A percentile compares a stretch with the other conserved stretches of the same genome.
phyloP scores from a whole-genome alignment of 1,284 basidiomycete genomes.

The Gymnopus androsaceus region DNA sequence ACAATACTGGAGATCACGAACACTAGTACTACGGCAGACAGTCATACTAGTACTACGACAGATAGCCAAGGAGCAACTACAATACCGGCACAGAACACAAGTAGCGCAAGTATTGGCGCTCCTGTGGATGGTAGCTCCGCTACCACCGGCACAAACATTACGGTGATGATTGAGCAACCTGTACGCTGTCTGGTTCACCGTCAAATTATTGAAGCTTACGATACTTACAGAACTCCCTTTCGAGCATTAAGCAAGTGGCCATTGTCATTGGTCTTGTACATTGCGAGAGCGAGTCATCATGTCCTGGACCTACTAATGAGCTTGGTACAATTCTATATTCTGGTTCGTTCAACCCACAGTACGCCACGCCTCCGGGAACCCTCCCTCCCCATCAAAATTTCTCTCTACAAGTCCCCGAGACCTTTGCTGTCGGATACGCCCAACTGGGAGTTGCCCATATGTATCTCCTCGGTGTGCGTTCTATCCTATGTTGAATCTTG shows the following conservation, averaged over 20 bases:
- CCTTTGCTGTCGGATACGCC: slow-evolving; percentile 32
- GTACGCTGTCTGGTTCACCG: not conserved
- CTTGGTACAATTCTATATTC: slow-evolving; percentile 47
- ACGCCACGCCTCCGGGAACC: slow-evolving; percentile 22
- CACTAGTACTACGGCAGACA: not conserved
- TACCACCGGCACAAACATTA: slow-evolving; percentile 1
- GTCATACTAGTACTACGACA: too few species aligned
- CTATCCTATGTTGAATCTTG: too few species aligned
- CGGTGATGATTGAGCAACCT: slow-evolving; percentile 7
- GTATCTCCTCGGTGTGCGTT: slow-evolving; percentile 49
- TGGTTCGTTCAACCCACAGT: slow-evolving; percentile 45
- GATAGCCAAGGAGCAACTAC: not conserved
- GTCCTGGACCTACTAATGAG: slow-evolving; percentile 28
- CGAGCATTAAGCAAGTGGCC: slow-evolving; percentile 2
- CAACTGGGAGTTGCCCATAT: slow-evolving; percentile 46
- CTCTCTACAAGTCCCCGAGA: slow-evolving; percentile 43
- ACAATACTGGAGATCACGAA: slow-evolving; percentile 21
- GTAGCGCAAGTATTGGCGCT: slow-evolving; percentile 7
- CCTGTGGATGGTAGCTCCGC: slow-evolving; percentile 3
- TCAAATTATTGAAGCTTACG: not conserved
- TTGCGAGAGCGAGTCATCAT: not conserved
- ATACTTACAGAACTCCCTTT: slow-evolving; percentile 4
- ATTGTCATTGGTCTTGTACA: slow-evolving; percentile 6
- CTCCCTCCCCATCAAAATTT: slow-evolving; percentile 52
- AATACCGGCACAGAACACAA: slow-evolving; percentile 9